Evolutionary conservation across 441 rosid species (phyloP).

Genomic region (Corymbia calophylla): DNA sequence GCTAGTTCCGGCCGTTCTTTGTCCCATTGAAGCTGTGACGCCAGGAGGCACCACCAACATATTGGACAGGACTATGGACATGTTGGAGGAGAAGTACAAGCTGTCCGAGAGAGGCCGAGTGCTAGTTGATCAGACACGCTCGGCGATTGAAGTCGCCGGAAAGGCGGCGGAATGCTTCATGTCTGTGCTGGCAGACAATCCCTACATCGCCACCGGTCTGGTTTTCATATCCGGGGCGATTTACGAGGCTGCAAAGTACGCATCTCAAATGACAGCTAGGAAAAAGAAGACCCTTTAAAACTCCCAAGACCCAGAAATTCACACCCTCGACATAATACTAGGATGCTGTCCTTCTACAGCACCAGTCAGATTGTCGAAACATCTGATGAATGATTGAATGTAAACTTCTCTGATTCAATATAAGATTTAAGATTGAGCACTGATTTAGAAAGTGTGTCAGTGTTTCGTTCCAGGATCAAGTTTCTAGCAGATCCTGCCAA

Average conservation of each 20-base stretch:
- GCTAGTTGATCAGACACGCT: background rate
- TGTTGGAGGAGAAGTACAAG: conserved; percentile 1
- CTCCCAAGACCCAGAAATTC: conserved; percentile 3
- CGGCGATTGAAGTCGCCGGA: background rate
- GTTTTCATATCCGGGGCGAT: conserved; percentile 11
- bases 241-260: conserved; percentile 8
- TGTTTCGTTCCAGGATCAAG: background rate
- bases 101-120: conserved; percentile 5
- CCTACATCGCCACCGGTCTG: background rate
- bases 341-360: background rate
- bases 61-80: background rate
- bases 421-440: background rate
- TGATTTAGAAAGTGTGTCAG: background rate
- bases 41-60: background rate
- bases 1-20: background rate
- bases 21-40: background rate
- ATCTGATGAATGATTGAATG: background rate
- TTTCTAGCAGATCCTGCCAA: background rate
- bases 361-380: background rate
- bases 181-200: background rate
- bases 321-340: background rate
- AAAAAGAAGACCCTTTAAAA: background rate
- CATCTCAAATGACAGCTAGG: background rate
- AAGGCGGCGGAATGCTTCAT: conserved; percentile 4
- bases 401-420: background rate